Base-by-base conservation (phyloP, 2,329 filamentous ascomycete species). In the Fusarium albidum region DNA sequence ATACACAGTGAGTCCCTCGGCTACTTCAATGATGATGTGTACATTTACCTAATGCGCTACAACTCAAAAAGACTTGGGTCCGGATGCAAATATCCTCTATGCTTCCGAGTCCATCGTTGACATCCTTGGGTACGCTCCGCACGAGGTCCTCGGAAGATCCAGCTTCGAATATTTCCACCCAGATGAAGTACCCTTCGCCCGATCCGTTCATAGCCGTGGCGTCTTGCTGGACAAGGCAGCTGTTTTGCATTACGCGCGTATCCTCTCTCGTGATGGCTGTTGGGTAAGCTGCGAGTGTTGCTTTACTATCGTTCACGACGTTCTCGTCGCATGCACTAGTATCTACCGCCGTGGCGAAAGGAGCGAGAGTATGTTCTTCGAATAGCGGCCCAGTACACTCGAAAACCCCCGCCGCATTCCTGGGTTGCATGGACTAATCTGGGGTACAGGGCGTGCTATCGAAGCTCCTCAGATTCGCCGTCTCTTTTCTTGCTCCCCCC, bases 161-260 rank as follows among this genome's bases (percentile, higher is more conserved):
- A 88, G 86, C 68, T 96, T 93, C 79, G 89, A 95, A 26, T 96
- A 90, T 72, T 96, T 96, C 69, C 90, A 94, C 66, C 88, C 89
- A 1, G 87, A 92, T 9, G 91, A 96, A 73, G 79, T 93, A 15
- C 87, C 89, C 0, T 85, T 89, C 66, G 92, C 91, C 31, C 85
- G 86, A 55, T 82, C 83, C 26, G 79, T 93, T 47, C 90, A 95
- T 73, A 86, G 80, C 62, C 85, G 88, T 44, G 89, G 90, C 14
- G 82, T 96, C 40, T 78, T 85, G 48, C 82, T 94, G 55, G 92
- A 96, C 76, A 95, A 92, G 71, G 92, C 91, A 13, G 91, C 92
- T 5, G 90, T 93, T 14, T 79, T 96, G 52, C 87, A 91, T 56
- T 96, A 96, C 76, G 90, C 87, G 56, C 84, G 85, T 29, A 84